Base-by-base conservation (phyloP, 805 yeast genomes). In the Myxozyma lipomycoides region DNA sequence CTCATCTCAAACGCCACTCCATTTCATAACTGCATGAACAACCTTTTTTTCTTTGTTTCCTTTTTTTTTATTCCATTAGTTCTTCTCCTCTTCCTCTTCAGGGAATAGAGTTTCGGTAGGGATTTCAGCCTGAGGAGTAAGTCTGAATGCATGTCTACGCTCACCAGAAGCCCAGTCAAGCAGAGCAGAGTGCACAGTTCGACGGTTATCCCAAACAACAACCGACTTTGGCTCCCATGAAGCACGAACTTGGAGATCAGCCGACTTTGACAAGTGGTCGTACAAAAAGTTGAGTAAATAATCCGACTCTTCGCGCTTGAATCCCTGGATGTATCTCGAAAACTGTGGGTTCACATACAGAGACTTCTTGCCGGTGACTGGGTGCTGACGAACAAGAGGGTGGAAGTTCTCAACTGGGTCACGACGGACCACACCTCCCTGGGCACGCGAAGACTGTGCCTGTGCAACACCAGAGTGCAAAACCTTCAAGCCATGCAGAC, bases 101-200 rank as follows among this genome's bases (percentile, higher is more conserved):
- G 12, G 32, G 32, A 9, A 12, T 28, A 35, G 18, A 6, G 23
- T 6, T 35, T 48, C 50, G 18, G 55, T 52, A 2, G 89, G 89
- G 64, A 83, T 73, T 64, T 85, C 91, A 18, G 83, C 91, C 64
- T 81, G 79, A 3, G 90, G 86, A 24, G 90, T 84, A 51, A 83
- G 73, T 68, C 91, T 76, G 70, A 80, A 81, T 15, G 85, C 85
- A 60, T 84, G 91, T 67, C 93, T 77, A 21, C 78, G 72, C 32
- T 75, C 77, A 21, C 82, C 81, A 41, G 77, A 73, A 49, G 78
- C 84, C 74, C 78, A 76, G 62, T 76, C 81, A 38, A 75, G 67
- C 41, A 73, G 63, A 6, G 80, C 79, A n/a, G 78, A 68, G 59
- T 78, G 81, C 26, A 69, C 65, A 4, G 74, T 70, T 50, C 76